Conservation (phyloP, 2,329 filamentous ascomycete species). For the Geoglossum cookeanum region DNA sequence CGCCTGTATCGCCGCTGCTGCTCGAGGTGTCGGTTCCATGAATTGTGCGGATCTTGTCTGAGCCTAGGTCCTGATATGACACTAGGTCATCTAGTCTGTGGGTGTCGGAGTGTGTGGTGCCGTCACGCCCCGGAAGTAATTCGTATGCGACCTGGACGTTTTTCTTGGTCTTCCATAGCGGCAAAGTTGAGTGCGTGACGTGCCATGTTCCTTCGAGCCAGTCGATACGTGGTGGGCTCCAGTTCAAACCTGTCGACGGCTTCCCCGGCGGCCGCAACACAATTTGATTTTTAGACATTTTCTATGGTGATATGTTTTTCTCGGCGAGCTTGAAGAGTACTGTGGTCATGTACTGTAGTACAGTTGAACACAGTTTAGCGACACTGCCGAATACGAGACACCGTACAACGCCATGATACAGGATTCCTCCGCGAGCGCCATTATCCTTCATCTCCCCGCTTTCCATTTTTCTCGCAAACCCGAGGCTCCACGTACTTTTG, state of each 20-base stretch:
- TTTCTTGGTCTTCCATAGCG: conserved; percentile 63
- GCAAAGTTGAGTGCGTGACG: conserved; percentile 55
- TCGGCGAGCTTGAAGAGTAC: too few relatives aligned
- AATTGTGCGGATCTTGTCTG: conserved; percentile 37
- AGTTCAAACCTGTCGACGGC: neutral
- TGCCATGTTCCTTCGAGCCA: conserved; percentile 51
- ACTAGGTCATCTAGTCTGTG: conserved; percentile 51
- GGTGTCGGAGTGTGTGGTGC: conserved; percentile 18
- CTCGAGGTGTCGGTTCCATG: conserved; percentile 42
- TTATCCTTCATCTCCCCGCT: too few relatives aligned
- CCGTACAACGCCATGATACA: too few relatives aligned
- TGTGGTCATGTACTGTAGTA: too few relatives aligned
- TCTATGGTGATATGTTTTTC: neutral
- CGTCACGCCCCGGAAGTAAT: conserved; percentile 22
- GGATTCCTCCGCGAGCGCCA: too few relatives aligned
- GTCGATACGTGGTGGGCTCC: conserved; percentile 27
- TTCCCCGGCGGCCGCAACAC: neutral
- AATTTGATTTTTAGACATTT: neutral
- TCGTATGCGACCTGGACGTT: conserved; percentile 69
- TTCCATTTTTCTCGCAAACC: too few relatives aligned
- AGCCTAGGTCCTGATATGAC: conserved; percentile 39
- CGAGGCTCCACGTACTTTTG: too few relatives aligned
- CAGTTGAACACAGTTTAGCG: too few relatives aligned
- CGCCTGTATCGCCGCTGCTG: conserved; percentile 21
- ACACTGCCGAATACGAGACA: too few relatives aligned